A percentile compares a stretch with the other conserved stretches of the same genome.
These are phyloP conservation scores for Skeletonema marinoi DNA, from an alignment of 108 stramenopile genomes.

Conservation along the genomic window DNA sequence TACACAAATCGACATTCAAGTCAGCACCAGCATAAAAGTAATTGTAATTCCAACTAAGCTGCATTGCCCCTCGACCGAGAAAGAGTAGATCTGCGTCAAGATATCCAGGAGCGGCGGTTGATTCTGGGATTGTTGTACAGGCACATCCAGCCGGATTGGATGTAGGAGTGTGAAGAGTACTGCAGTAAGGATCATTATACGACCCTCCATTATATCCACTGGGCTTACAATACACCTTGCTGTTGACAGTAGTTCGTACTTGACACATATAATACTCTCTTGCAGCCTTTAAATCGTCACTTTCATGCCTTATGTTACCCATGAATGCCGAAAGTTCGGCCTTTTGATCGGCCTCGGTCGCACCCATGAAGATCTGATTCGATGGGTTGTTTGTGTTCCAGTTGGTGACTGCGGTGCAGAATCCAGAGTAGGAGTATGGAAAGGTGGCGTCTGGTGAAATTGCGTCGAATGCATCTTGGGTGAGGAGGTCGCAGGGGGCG, in stretches of 20 bases:
- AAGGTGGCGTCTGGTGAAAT: background rate
- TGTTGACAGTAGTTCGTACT: background rate
- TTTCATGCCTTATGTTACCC: background rate
- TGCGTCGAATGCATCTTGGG: background rate
- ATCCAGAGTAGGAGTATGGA: background rate
- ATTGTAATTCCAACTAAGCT: constrained; percentile 8
- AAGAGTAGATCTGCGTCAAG: background rate
- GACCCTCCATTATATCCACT: background rate
- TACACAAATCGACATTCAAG: background rate
- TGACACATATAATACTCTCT: constrained; percentile 1
- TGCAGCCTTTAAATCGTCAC: background rate
- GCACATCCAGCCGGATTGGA: background rate
- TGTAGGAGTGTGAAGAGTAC: background rate
- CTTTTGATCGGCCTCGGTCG: background rate
- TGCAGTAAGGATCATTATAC: background rate
- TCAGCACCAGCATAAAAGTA: background rate
- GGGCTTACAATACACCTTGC: background rate
- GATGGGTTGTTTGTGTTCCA: constrained; percentile 1
- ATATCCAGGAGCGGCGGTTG: background rate
- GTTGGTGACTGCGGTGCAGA: background rate
- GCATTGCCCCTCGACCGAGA: background rate
- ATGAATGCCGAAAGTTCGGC: constrained; percentile 1
- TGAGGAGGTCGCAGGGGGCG: background rate
- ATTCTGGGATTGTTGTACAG: background rate
- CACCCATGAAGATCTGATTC: constrained; percentile 6